These are phyloP conservation scores for Fraxinus pennsylvanica DNA, from an alignment of 257 asterid genomes.

Conservation along the genomic window DNA sequence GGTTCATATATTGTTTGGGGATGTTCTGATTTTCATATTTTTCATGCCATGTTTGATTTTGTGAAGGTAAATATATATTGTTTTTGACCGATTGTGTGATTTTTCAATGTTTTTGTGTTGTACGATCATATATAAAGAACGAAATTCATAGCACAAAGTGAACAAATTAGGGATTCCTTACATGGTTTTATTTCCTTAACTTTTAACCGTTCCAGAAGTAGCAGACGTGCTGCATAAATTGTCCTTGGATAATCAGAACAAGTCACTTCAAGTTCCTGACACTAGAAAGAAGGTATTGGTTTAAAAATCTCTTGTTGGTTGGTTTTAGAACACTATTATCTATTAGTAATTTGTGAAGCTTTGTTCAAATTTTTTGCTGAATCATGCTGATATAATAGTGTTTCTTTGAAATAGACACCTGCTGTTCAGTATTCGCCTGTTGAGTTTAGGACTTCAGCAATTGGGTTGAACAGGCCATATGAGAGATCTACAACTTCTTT, in stretches of 20 bases:
- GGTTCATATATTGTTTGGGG: not conserved
- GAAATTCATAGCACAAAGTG: not conserved
- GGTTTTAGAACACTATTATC: not conserved
- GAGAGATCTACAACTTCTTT: constrained; percentile 38
- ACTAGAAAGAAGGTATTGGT: constrained; percentile 31
- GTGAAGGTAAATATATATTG: not conserved
- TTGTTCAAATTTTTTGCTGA: not conserved
- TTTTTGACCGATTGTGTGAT: not conserved
- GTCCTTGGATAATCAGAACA: constrained; percentile 34
- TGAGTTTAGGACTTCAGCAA: constrained; percentile 25
- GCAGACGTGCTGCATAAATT: constrained; percentile 40
- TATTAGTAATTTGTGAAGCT: not conserved
- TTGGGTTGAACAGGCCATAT: constrained; percentile 28
- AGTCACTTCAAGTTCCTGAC: constrained; percentile 34
- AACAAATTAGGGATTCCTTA: not conserved
- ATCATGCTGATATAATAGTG: not conserved
- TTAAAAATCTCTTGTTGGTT: not conserved
- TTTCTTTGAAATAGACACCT: constrained; percentile 20
- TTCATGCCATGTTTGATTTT: not conserved
- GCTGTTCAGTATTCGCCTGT: constrained; percentile 33
- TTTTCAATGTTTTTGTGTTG: not conserved
- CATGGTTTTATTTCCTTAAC: not conserved
- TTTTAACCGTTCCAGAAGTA: constrained; percentile 23
- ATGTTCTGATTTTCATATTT: not conserved
- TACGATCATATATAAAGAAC: not conserved